A percentile compares a stretch with the other conserved stretches of the same genome.
phyloP scores from a whole-genome alignment of 306 rosid genomes.

The Gastrolobium bilobum region DNA sequence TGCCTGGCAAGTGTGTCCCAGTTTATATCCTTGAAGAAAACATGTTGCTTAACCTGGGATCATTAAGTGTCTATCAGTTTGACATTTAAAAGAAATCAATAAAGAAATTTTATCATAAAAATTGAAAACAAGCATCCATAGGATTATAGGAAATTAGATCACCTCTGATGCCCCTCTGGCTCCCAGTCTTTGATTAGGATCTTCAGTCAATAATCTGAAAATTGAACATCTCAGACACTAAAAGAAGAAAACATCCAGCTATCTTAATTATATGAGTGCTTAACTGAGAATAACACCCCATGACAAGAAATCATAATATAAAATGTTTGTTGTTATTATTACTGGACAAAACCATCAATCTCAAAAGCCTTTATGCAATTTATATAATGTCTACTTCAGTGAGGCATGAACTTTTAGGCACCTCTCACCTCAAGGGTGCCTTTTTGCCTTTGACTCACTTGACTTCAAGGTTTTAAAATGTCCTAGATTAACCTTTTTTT shows the following conservation, averaged over 20 bases:
- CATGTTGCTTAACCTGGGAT: constrained; percentile 93
- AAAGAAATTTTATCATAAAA: constrained; percentile 24
- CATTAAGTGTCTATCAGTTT: constrained; percentile 48
- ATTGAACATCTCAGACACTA: constrained; percentile 47
- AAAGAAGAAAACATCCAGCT: constrained; percentile 21
- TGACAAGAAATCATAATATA: constrained; percentile 3
- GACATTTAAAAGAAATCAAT: background rate
- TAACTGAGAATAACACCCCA: constrained; percentile 18
- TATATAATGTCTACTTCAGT: background rate
- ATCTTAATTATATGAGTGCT: constrained; percentile 11
- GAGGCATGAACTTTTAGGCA: background rate
- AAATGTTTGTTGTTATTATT: background rate
- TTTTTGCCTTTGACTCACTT: background rate
- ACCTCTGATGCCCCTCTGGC: constrained; percentile 98
- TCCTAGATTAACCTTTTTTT: background rate
- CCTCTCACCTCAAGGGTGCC: background rate
- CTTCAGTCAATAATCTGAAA: constrained; percentile 91
- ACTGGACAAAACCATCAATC: constrained; percentile 15
- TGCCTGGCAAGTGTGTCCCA: constrained; percentile 99
- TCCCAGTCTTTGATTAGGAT: constrained; percentile 96
- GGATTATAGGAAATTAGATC: constrained; percentile 42
- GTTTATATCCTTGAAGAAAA: constrained; percentile 93
- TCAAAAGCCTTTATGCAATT: constrained; percentile 14
- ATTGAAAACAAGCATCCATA: constrained; percentile 28
- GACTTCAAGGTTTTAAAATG: background rate